phyloP scores from a whole-genome alignment of 2,329 filamentous ascomycete species.

The Ciborinia camelliae region DNA sequence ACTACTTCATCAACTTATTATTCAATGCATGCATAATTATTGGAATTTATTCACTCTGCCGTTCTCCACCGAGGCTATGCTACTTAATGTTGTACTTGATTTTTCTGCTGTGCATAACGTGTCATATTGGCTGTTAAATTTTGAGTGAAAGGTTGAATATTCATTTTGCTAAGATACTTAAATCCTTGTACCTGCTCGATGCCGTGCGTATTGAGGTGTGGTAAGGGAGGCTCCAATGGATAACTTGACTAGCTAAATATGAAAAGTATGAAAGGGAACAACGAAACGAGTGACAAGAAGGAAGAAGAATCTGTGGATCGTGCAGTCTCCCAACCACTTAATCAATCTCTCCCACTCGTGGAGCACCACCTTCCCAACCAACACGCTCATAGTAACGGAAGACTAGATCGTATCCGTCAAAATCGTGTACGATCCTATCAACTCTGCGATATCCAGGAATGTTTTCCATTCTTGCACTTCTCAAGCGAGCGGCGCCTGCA shows the following conservation, averaged over 20 bases:
- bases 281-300: neutral
- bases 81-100: neutral
- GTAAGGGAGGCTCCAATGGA: neutral
- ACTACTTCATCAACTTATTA: neutral
- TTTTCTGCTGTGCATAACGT: conserved; percentile 12
- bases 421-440: conserved; percentile 93
- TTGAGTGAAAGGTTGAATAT: neutral
- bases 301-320: neutral
- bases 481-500: conserved; percentile 42
- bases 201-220: neutral
- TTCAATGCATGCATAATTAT: conserved; percentile 9
- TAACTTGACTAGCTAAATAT: conserved; percentile 3
- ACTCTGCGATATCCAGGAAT: conserved; percentile 84
- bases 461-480: conserved; percentile 56
- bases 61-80: neutral
- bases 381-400: conserved; percentile 95
- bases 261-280: neutral
- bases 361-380: conserved; percentile 54
- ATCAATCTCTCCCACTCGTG: conserved; percentile 37
- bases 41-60: neutral
- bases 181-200: neutral
- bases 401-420: conserved; percentile 94
- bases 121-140: neutral
- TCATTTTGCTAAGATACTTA: conserved; percentile 1
- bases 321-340: conserved; percentile 4